Evolutionary conservation across 2,329 filamentous ascomycete genomes (phyloP), one percentile per base, ranked within the genome.

Genomic region (Talaromyces sp.): DNA sequence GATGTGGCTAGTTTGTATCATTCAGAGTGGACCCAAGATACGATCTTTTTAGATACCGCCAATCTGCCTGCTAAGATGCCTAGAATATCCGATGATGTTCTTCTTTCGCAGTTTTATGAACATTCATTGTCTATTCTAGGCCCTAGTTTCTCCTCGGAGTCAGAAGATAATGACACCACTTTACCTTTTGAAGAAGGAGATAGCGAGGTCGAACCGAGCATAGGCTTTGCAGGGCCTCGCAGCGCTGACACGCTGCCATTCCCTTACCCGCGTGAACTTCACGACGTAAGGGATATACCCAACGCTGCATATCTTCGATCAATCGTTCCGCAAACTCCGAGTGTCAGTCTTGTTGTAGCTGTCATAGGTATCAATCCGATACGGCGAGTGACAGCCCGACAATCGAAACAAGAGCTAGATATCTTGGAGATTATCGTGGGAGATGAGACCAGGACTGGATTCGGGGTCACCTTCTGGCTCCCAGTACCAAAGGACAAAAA

Each of bases 401-500:
- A 81, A 6, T 80, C 79, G 70, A 80, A 77, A 60, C 77, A 76
- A 64, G 75, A 80, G 48, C 81, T 88, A 58, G 84, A 89, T 5
- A 81, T 96, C 2, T 79, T 93, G 44, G 92, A 96, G 74, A 75
- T 95, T 1, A 80, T 93, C 1, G 86, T 97, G 0, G 93, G 90
- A 5, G 93, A 98, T 73, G 90, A 96, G 58, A 96, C 92, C 0
- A 85, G 83, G 66, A 85, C 90, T 0, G 90, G 89, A 2, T 96
- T 97, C 76, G 86, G 83, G 31, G 81, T 97, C 61, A 93, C 89
- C 2, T 92, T 96, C 73, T 98, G 93, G 93, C 79, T 96, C 1
- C 77, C 82, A 4, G 75, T 79, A 1, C 61, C 42, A 31, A 66
- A 65, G 18, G 14, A 28, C 2, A 12, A 28, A 11, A 42, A 67